Evolutionary conservation across 176 grass and related monocot genomes (phyloP).

Genomic region (Aegilops umbellulata): DNA sequence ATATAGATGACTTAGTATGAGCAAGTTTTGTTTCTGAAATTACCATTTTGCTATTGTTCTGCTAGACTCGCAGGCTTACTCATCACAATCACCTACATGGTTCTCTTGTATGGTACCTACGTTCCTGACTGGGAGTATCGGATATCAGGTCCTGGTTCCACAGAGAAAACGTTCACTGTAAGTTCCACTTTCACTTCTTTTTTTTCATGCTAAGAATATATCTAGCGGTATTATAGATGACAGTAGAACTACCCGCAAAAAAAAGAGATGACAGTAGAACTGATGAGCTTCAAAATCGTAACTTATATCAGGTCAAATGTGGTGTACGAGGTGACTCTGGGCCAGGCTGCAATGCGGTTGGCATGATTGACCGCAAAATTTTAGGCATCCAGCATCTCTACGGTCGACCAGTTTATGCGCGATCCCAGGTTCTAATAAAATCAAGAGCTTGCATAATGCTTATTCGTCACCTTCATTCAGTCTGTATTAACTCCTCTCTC

Average conservation of each 20-base stretch:
- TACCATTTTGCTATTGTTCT: not conserved
- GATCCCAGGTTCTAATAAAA: conserved; percentile 67
- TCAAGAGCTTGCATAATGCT: not conserved
- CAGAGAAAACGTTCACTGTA: conserved; percentile 45
- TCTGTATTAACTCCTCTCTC: conserved; percentile 5
- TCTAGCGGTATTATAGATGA: not conserved
- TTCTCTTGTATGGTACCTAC: conserved; percentile 62
- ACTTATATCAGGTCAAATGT: conserved; percentile 70
- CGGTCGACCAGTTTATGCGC: conserved; percentile 65
- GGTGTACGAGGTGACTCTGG: conserved; percentile 68
- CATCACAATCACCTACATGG: conserved; percentile 53
- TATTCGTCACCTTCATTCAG: not conserved
- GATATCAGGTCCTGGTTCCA: conserved; percentile 42
- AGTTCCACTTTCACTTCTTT: conserved; percentile 22
- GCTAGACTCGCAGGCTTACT: conserved; percentile 48
- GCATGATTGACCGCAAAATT: conserved; percentile 83
- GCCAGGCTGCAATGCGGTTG: conserved; percentile 81
- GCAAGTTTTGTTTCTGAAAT: not conserved
- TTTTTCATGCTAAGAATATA: not conserved
- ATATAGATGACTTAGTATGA: not conserved
- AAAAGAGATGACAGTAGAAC: not conserved
- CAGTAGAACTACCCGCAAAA: not conserved
- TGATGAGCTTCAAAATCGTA: not conserved
- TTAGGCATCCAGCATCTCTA: conserved; percentile 85
- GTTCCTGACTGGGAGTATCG: conserved; percentile 74